A percentile compares a stretch with the other conserved stretches of the same genome.
These are phyloP conservation scores for Debaryomyces nepalensis DNA, from an alignment of 1,139 yeast genomes.

Conservation along the genomic window DNA sequence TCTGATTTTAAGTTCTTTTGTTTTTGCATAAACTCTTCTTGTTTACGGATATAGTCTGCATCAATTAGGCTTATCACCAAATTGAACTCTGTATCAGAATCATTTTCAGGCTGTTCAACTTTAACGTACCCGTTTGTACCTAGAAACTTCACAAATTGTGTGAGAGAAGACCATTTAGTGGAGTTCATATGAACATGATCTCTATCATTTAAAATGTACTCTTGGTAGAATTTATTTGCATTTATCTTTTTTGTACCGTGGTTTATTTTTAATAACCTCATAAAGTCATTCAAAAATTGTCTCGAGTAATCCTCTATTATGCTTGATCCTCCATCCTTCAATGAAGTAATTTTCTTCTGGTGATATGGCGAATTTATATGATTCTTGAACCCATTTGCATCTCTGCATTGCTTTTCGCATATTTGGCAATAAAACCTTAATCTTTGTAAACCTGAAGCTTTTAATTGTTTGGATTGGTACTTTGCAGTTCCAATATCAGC, in stretches of 20 bases:
- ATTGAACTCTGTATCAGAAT: slow-evolving; percentile 46
- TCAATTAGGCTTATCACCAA: slow-evolving; percentile 40
- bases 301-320: slow-evolving; percentile 64
- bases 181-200: slow-evolving; percentile 91
- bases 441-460: slow-evolving; percentile 84
- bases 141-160: slow-evolving; percentile 70
- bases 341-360: slow-evolving; percentile 38
- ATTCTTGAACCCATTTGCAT: slow-evolving; percentile 91
- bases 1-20: slow-evolving; percentile 46
- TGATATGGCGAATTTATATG: slow-evolving; percentile 84
- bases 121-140: slow-evolving; percentile 62
- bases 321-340: slow-evolving; percentile 42
- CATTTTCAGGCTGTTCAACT: slow-evolving; percentile 48
- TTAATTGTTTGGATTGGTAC: slow-evolving; percentile 74
- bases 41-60: slow-evolving; percentile 20
- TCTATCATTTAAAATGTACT: slow-evolving; percentile 71
- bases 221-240: slow-evolving; percentile 89
- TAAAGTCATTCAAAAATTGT: slow-evolving; percentile 66
- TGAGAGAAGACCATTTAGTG: slow-evolving; percentile 75
- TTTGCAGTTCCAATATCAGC: slow-evolving; percentile 88
- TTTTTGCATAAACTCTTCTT: slow-evolving; percentile 14
- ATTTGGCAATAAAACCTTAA: slow-evolving; percentile 88
- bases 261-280: slow-evolving; percentile 60
- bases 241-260: slow-evolving; percentile 85
- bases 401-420: slow-evolving; percentile 92